Percentiles rank a stretch among this genome's conserved stretches.
Evolutionary conservation across 129 eudicot genomes (phyloP).

Genomic region (Escallonia herrerae): DNA sequence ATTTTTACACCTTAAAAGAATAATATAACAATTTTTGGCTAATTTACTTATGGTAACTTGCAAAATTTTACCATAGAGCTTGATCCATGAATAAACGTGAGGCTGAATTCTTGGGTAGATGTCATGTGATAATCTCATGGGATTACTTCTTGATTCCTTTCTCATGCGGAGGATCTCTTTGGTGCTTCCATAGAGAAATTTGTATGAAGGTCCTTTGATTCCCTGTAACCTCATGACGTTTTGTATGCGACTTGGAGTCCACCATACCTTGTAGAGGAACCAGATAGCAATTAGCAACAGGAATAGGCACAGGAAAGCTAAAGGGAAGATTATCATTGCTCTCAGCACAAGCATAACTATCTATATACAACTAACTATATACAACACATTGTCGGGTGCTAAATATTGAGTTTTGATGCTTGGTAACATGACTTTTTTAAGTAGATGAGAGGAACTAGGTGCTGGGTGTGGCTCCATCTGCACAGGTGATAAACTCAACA

Average conservation of each 20-base stretch:
- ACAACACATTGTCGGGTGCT: neutral
- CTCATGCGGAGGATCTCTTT: conserved; percentile 34
- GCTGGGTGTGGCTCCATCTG: too few relatives aligned
- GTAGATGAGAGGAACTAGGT: too few relatives aligned
- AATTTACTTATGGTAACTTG: neutral
- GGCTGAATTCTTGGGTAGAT: conserved; percentile 36
- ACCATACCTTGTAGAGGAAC: conserved; percentile 33
- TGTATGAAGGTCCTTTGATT: conserved; percentile 47
- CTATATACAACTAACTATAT: too few relatives aligned
- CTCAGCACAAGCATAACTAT: neutral
- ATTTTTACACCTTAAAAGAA: neutral
- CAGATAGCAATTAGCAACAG: neutral
- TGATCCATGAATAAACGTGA: conserved; percentile 32
- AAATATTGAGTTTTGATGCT: neutral
- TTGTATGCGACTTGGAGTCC: conserved; percentile 31
- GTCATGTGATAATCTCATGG: conserved; percentile 29
- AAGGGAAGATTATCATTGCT: neutral
- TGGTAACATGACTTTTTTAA: neutral
- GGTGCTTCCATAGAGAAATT: conserved; percentile 39
- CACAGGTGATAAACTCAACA: too few relatives aligned
- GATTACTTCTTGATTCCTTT: conserved; percentile 10
- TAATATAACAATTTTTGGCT: neutral
- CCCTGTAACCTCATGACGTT: conserved; percentile 30
- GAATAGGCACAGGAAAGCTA: conserved; percentile 7
- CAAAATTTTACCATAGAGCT: conserved; percentile 33